Evolutionary conservation across 2,329 filamentous ascomycete species (phyloP), one percentile per base, ranked within the genome.

Genomic region (Fusarium foetens): DNA sequence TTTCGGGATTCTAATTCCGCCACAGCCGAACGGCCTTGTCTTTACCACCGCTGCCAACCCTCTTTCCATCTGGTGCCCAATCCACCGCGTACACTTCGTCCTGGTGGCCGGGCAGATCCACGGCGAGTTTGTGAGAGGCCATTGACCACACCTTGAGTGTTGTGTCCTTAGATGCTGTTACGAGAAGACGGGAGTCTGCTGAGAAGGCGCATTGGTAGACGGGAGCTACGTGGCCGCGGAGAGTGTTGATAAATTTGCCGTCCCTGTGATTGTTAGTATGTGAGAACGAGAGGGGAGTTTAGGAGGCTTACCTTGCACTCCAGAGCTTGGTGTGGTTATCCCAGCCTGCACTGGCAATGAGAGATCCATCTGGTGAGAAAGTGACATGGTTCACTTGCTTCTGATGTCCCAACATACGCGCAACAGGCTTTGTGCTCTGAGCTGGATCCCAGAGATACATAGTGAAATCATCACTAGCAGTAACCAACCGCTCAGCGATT

Each of bases 101-200:
- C 79, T 93, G 89, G 80, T 98, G 95, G 0, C 95, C 94, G 0
- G 95, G 94, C 49, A 98, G 84, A 83, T 98, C 95, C 52, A 85
- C 84, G 6, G 90, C 89, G 65, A 99, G 83, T 82, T 97, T 97
- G 55, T 92, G 93, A 4, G 92, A 94, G 69, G 92, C 87, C 79
- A 97, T 93, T 77, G 97, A 94, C 95, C 95, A 99, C 9, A 97
- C 93, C 80, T 97, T 98, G 53, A 98, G 84, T 0, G 96, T 98
- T 4, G 94, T 96, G 79, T 98, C 96, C 80, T 97, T 97, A 69
- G 92, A 95, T 5, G 89, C 93, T 36, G 94, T 97, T 19, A 97
- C 95, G 8, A 98, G 84, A 35, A 97, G 84, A n/a, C 95, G 87
- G 23, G 93, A 97, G 81, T 99, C 96, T 4, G 96, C 93, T 16